Base-by-base conservation (phyloP, 805 yeast genomes). In the Komagataella pastoris region DNA sequence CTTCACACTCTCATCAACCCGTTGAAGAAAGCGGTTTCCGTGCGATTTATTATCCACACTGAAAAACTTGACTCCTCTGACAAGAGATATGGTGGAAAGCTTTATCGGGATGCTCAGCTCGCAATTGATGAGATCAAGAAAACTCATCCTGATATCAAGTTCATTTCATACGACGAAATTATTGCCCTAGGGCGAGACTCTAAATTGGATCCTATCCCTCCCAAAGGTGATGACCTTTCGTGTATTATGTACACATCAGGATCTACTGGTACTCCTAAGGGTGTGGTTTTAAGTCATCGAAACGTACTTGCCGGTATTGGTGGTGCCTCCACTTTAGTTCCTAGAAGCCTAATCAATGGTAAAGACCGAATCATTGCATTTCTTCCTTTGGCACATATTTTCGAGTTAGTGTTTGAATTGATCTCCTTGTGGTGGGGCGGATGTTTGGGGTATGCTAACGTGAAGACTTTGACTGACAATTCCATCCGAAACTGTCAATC, bases 371-470 rank as follows among this genome's bases (percentile, higher is more conserved):
- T 91, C 56, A 80, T 93, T 66, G 84, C 90, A 17, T 90, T 91
- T 66, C 77, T 93, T 65, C 99, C 99, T 10, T 77, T 93, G 62
- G 99, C 99, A 7, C 99, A 93, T 64, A 93, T 93, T 59, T 87
- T 93, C 59, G 99, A 93, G 72, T 74, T 88, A 68, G 88, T 80
- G 3, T 89, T 93, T 57, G 99, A 93, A 72, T 72, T 89, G 61
- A 67, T 79, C 30, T 62, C 78, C 44, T 79, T 93, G 59, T 81
- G 80, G 73, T 93, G 97, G 98, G 98, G 98, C 65, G 83, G 86
- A 52, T 66, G 79, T 52, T 66, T 86, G 47, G 98, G 98, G 59
- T 93, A 93, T 70, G 98, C 96, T 50, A 81, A 75, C 59, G 97
- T 91, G 56, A 89, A 89, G 72, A 91, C 99, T 30, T 73, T 93